Evolutionary conservation across 2,329 filamentous ascomycete species (phyloP).

Genomic region (Dactylellina leptospora): DNA sequence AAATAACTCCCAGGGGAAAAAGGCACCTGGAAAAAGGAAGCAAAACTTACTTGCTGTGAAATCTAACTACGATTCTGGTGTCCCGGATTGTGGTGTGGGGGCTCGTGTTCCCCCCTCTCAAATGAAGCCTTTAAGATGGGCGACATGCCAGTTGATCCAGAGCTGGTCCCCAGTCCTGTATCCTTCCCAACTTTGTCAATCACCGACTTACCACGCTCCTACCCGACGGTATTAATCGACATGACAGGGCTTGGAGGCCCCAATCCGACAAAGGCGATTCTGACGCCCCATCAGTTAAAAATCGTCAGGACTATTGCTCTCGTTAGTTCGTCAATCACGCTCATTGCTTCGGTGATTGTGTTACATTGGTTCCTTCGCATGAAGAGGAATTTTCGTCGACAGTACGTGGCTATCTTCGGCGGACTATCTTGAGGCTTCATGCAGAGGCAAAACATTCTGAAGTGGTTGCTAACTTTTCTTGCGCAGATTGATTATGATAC

Average conservation of each 20-base stretch:
- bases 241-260: conserved; percentile 44
- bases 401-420: conserved; percentile 63
- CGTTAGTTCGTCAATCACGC: conserved; percentile 31
- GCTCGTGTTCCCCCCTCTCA: conserved; percentile 45
- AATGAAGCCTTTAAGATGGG: conserved; percentile 54
- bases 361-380: conserved; percentile 77
- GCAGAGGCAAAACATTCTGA: not conserved
- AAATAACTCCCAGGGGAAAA: conserved; percentile 4
- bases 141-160: conserved; percentile 52
- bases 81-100: conserved; percentile 47
- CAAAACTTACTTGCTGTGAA: conserved; percentile 15
- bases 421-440: not conserved
- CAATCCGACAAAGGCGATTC: conserved; percentile 29
- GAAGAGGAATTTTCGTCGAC: conserved; percentile 77
- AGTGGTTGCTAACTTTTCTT: conserved; percentile 25
- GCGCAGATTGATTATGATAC: conserved; percentile 74
- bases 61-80: conserved; percentile 43
- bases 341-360: conserved; percentile 54
- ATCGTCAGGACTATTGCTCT: conserved; percentile 46
- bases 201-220: conserved; percentile 26
- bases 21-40: conserved; percentile 20
- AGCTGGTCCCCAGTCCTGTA: conserved; percentile 22
- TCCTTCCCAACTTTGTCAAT: conserved; percentile 29
- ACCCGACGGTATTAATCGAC: conserved; percentile 30
- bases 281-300: conserved; percentile 39